Evolutionary conservation across 768 basidiomycete genomes (phyloP), one percentile per base, ranked within the genome.

Genomic region (Auricularia sp.): DNA sequence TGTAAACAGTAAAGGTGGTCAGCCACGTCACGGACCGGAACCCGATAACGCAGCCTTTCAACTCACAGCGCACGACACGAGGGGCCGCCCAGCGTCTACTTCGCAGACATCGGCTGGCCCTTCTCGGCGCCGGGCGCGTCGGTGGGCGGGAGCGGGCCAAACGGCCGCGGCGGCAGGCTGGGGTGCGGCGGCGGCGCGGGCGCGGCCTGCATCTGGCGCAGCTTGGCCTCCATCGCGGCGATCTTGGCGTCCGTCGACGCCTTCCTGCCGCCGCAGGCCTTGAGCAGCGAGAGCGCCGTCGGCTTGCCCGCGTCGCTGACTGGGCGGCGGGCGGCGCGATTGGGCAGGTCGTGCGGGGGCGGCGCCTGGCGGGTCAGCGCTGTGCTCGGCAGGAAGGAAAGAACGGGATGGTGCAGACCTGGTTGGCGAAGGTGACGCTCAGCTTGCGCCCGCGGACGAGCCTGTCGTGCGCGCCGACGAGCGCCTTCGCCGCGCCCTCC

Each of bases 191-290:
- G 70, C 23, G 56, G 56, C 7, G 18, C 11, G 14, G 56, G 29
- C 14, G 6, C 56, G 12, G 23, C 72, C 69, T 86, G 84, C 83
- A 97, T 85, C 67, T 91, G 84, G 18, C 86, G 83, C 29, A 99
- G 79, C 74, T 99, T 99, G 2, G 96, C 96, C 75, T 99, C 97
- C 82, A 98, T 89, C 70, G 88, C 84, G 7, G 94, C 93, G 69
- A 99, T 99, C 76, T 98, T 97, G 69, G 86, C 87, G 54, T 82
- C 77, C 1, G 91, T 94, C 61, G 80, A 80, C 76, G 84, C 75
- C 66, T 73, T 80, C 71, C 76, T 83, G 67, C 74, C 76, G n/a
- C 83, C 81, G n/a, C 83, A 81, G 29, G 84, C 87, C 76, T 98
- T 98, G 58, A 94, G 77, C 66, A 98, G 73, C 71, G 92, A 95